A percentile compares a stretch with the other conserved stretches of the same genome.
phyloP scores from a whole-genome alignment of 345 rosid species.

The Boechera stricta region DNA sequence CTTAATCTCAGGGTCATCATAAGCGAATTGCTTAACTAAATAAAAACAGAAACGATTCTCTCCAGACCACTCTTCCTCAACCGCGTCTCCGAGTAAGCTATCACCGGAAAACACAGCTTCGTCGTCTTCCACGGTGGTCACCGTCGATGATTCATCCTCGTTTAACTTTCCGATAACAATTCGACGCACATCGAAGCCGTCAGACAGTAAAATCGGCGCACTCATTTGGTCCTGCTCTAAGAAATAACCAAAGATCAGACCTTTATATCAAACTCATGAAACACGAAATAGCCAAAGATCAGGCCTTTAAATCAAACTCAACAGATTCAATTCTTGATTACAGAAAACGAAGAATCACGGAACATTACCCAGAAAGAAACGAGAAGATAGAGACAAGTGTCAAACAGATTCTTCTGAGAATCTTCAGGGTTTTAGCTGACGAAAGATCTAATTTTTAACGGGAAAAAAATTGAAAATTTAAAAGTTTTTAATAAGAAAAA shows the following conservation, averaged over 20 bases:
- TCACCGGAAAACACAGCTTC: constrained; percentile 51
- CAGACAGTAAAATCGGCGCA: constrained; percentile 27
- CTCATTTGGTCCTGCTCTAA: constrained; percentile 29
- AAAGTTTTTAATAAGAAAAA: constrained; percentile 15
- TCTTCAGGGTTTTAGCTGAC: constrained; percentile 22
- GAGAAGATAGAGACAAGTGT: background rate
- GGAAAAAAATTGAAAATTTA: background rate
- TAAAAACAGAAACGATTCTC: constrained; percentile 62
- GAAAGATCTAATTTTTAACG: constrained; percentile 3
- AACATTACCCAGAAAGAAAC: background rate
- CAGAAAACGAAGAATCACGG: background rate
- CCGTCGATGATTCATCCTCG: constrained; percentile 39
- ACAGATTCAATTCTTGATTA: background rate
- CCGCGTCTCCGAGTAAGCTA: constrained; percentile 53
- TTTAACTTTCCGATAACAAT: constrained; percentile 17
- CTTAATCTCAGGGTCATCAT: constrained; percentile 72
- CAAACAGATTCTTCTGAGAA: background rate
- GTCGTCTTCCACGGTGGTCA: constrained; percentile 48
- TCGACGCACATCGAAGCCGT: constrained; percentile 34
- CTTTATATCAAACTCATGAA: constrained; percentile 10
- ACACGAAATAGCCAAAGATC: constrained; percentile 1
- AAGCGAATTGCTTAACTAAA: constrained; percentile 57
- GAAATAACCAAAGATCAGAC: constrained; percentile 25
- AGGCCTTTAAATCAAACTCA: constrained; percentile 14
- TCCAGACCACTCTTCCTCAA: constrained; percentile 72